phyloP scores from a whole-genome alignment of 768 basidiomycete species.

The Gloeopeniophorella convolvens region DNA sequence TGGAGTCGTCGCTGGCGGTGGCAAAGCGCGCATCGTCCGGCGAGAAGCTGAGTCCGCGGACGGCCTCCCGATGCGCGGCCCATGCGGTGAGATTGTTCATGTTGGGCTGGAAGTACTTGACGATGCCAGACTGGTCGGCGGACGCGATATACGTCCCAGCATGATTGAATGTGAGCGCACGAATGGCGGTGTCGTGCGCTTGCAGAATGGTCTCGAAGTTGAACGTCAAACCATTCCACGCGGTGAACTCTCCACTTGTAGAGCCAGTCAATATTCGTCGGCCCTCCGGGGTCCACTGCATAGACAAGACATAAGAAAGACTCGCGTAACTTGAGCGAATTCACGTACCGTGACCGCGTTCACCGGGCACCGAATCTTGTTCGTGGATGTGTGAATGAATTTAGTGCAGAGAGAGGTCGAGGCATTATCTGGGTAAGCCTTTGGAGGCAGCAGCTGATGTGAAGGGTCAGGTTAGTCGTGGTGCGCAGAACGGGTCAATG shows the following conservation, averaged over 20 bases:
- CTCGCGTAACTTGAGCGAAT: not conserved
- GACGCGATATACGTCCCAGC: constrained; percentile 92
- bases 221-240: constrained; percentile 99
- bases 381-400: constrained; percentile 96
- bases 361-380: constrained; percentile 96
- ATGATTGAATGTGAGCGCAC: constrained; percentile 84
- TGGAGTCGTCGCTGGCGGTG: constrained; percentile 93
- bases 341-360: constrained; percentile 84
- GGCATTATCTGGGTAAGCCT: constrained; percentile 85
- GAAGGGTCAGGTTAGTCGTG: constrained; percentile 15
- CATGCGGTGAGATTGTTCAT: constrained; percentile 98
- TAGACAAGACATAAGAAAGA: constrained; percentile 2
- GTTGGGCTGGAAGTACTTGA: constrained; percentile 99
- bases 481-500: constrained; percentile 13
- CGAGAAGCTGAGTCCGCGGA: constrained; percentile 86
- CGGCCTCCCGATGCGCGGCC: constrained; percentile 93
- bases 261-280: constrained; percentile 91
- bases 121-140: constrained; percentile 86
- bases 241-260: constrained; percentile 94
- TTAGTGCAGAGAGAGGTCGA: constrained; percentile 95
- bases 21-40: constrained; percentile 90
- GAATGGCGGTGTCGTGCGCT: constrained; percentile 93
- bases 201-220: constrained; percentile 99
- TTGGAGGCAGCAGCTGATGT: constrained; percentile 81
- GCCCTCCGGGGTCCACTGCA: constrained; percentile 95